phyloP scores from a whole-genome alignment of 1,284 basidiomycete species.

The Trametes pubescens region DNA sequence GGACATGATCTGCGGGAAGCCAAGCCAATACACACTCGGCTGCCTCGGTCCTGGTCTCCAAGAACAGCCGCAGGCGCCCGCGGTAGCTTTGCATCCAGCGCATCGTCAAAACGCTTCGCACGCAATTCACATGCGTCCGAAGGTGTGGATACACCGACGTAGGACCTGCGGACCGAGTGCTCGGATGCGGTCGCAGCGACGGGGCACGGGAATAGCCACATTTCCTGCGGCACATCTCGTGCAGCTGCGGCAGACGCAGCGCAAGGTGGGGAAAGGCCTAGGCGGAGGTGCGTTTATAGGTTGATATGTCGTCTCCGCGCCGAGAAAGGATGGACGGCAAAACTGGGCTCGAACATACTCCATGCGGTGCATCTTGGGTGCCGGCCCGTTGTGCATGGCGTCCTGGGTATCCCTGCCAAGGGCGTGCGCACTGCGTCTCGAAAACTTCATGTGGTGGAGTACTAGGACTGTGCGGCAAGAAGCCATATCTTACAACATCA shows the following conservation, averaged over 20 bases:
- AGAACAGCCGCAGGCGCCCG: background rate
- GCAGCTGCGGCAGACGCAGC: background rate
- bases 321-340: background rate
- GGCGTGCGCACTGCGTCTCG: too few relatives aligned
- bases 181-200: background rate
- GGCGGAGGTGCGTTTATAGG: slow-evolving; percentile 7
- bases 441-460: background rate
- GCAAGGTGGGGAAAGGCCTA: background rate
- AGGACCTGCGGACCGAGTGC: slow-evolving; percentile 28
- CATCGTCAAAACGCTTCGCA: background rate
- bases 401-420: background rate
- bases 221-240: slow-evolving; percentile 4
- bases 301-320: background rate
- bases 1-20: background rate
- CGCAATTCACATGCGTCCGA: background rate
- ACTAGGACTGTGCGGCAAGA: too few relatives aligned
- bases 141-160: slow-evolving; percentile 17
- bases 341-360: slow-evolving; percentile 3
- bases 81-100: background rate
- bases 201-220: slow-evolving; percentile 13
- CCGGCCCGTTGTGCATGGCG: slow-evolving; percentile 3
- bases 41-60: background rate
- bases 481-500: too few relatives aligned
- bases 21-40: background rate
- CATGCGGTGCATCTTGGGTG: background rate